Percentiles rank a stretch among this genome's conserved stretches.
Conservation (phyloP, 371 early-diverging fungal genomes). For the Massospora cicadina region DNA sequence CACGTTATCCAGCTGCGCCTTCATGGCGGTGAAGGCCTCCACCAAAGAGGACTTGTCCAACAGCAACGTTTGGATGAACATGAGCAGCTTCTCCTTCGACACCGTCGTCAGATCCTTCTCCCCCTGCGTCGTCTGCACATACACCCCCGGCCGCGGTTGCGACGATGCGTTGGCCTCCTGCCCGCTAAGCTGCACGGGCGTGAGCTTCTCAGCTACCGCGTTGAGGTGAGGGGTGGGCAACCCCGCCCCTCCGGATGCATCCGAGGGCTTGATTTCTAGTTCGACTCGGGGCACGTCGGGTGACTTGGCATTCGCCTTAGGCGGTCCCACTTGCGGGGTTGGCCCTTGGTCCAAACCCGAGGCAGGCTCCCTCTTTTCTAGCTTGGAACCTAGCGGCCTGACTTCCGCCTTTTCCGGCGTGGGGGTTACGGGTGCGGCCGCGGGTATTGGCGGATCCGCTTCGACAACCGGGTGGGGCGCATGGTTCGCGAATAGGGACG, state of each 20-base stretch:
- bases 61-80: neutral
- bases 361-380: neutral
- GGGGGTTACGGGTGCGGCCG: too few relatives aligned
- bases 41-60: neutral
- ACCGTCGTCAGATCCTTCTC: neutral
- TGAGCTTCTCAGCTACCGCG: neutral
- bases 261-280: neutral
- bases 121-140: neutral
- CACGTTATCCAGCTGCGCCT: neutral
- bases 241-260: neutral
- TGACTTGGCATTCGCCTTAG: neutral
- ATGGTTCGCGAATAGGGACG: neutral
- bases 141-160: neutral
- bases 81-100: neutral
- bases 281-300: neutral
- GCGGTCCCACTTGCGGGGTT: neutral
- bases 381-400: neutral
- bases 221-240: neutral
- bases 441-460: neutral
- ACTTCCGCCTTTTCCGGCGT: neutral
- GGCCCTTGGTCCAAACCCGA: neutral
- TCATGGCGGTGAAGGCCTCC: neutral
- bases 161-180: neutral
- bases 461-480: neutral
- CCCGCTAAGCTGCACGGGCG: neutral